Evolutionary conservation across 2,329 filamentous ascomycete genomes (phyloP).

Genomic region (Nannizzia gypsea): DNA sequence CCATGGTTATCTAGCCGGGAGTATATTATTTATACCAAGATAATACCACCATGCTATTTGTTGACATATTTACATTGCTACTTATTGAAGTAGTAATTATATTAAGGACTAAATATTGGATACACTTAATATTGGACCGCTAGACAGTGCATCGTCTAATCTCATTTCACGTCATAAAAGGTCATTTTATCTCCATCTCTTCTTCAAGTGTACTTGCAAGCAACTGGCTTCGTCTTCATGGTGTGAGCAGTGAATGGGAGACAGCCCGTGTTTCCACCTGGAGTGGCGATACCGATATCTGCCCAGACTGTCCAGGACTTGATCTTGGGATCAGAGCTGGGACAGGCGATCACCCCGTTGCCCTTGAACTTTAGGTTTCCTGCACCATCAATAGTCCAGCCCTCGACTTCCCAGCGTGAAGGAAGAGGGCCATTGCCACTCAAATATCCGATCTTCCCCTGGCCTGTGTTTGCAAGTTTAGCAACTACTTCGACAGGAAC

Average conservation of each 20-base stretch:
- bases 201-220: background rate
- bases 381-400: background rate
- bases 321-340: background rate
- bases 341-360: background rate
- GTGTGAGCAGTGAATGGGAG: background rate
- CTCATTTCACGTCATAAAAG: background rate
- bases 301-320: background rate
- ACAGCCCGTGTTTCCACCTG: background rate
- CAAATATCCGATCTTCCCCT: background rate
- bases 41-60: background rate
- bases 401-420: background rate
- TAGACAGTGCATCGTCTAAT: background rate
- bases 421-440: background rate
- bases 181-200: background rate
- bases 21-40: slow-evolving; percentile 1
- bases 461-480: background rate
- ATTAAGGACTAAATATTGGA: background rate
- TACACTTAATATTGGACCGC: background rate
- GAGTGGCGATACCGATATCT: background rate
- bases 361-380: slow-evolving; percentile 1
- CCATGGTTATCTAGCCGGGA: background rate
- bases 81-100: background rate
- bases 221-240: background rate
- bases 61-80: too few relatives aligned
- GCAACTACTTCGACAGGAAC: background rate